These are phyloP conservation scores for Podila verticillata DNA, from an alignment of 192 early-diverging fungal species.

Conservation along the genomic window DNA sequence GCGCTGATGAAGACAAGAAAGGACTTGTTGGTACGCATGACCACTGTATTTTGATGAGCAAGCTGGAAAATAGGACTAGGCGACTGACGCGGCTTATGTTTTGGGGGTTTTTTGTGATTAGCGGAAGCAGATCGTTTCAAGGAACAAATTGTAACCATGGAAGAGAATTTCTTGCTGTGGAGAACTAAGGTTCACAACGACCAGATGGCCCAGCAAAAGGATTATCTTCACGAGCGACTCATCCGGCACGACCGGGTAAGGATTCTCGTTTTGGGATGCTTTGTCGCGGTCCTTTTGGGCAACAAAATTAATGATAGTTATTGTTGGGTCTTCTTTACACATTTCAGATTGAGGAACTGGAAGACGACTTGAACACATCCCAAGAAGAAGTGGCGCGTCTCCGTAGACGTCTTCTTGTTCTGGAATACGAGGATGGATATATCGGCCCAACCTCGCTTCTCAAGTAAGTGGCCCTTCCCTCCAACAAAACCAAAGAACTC, in stretches of 20 bases:
- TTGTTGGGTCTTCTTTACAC: background rate
- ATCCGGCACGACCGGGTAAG: slow-evolving; percentile 29
- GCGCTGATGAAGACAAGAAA: slow-evolving; percentile 13
- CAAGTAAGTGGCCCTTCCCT: background rate
- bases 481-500: background rate
- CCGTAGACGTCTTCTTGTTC: slow-evolving; percentile 20
- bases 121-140: slow-evolving; percentile 22
- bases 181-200: slow-evolving; percentile 35
- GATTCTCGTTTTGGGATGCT: background rate
- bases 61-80: no score
- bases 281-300: background rate
- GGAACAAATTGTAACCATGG: slow-evolving; percentile 34
- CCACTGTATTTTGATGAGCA: no score
- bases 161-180: slow-evolving; percentile 45
- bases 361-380: slow-evolving; percentile 15
- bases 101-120: background rate
- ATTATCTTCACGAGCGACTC: slow-evolving; percentile 27
- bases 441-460: slow-evolving; percentile 23
- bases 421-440: slow-evolving; percentile 48
- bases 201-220: slow-evolving; percentile 28
- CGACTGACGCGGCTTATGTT: no score
- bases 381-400: slow-evolving; percentile 34
- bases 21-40: slow-evolving; percentile 10
- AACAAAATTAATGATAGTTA: background rate
- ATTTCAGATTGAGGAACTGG: slow-evolving; percentile 36